A percentile compares a stretch with the other conserved stretches of the same genome.
Conservation (phyloP, 371 early-diverging fungal species). For the Mucor ambiguus region DNA sequence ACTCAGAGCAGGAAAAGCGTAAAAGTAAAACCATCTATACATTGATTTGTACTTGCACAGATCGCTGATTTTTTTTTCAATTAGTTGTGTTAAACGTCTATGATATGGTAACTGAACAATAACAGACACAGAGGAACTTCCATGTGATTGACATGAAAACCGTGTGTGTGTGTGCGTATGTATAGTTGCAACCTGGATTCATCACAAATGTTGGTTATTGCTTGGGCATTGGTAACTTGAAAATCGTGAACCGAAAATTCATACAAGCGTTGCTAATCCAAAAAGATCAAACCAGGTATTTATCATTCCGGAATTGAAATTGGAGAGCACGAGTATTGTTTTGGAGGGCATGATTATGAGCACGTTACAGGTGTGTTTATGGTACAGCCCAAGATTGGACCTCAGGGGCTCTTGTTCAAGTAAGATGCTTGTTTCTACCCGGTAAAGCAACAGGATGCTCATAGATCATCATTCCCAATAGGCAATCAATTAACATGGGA, state of each 20-base stretch:
- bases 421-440: conserved; percentile 27
- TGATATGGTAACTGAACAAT: conserved; percentile 3
- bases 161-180: conserved; percentile 12
- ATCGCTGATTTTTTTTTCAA: neutral
- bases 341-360: conserved; percentile 65
- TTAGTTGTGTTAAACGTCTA: conserved; percentile 40
- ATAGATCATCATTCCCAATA: conserved; percentile 20
- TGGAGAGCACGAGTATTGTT: conserved; percentile 63
- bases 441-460: neutral
- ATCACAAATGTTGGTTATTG: conserved; percentile 58
- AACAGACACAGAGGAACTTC: neutral
- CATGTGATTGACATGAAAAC: neutral
- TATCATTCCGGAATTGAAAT: conserved; percentile 71
- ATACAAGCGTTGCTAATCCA: neutral
- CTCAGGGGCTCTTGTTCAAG: conserved; percentile 65
- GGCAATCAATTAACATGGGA: conserved; percentile 64
- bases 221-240: conserved; percentile 59
- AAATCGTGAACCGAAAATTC: neutral
- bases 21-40: conserved; percentile 12
- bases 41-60: neutral
- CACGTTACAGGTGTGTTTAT: conserved; percentile 66
- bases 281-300: conserved; percentile 42
- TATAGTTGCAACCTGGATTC: conserved; percentile 56
- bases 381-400: conserved; percentile 59
- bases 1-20: conserved; percentile 17